Evolutionary conservation across 768 basidiomycete species (phyloP).

Genomic region (Terana coerulea): DNA sequence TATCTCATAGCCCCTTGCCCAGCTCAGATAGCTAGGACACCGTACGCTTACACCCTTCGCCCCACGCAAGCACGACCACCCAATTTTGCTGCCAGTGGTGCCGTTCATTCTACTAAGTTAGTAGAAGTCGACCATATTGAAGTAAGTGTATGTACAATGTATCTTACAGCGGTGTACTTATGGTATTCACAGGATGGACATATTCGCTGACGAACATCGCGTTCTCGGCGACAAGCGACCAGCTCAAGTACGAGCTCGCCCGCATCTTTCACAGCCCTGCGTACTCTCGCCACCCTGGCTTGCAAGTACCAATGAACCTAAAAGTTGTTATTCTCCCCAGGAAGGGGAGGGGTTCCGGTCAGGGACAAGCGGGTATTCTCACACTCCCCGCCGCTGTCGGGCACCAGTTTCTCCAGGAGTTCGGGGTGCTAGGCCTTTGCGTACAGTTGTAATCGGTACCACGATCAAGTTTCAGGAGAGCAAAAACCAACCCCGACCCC

Average conservation of each 20-base stretch:
- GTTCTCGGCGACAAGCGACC: not conserved
- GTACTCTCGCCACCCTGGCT: slow-evolving; percentile 4
- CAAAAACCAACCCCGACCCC: slow-evolving; percentile 14
- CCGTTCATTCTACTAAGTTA: too few species aligned
- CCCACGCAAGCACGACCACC: too few species aligned
- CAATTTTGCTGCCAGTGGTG: too few species aligned
- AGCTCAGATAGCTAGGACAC: too few species aligned
- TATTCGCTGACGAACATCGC: slow-evolving; percentile 13
- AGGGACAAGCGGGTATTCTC: slow-evolving; percentile 9
- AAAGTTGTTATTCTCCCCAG: slow-evolving; percentile 3
- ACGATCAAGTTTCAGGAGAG: slow-evolving; percentile 23
- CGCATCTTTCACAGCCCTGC: slow-evolving; percentile 7
- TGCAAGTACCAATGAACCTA: slow-evolving; percentile 10
- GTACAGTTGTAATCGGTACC: slow-evolving; percentile 19
- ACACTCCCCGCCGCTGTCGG: slow-evolving; percentile 12
- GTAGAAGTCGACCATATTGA: too few species aligned
- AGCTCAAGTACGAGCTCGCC: slow-evolving; percentile 11
- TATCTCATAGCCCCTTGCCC: too few species aligned
- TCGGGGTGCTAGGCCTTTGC: slow-evolving; percentile 6
- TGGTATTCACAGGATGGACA: slow-evolving; percentile 10
- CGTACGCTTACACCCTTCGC: too few species aligned
- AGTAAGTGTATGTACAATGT: not conserved
- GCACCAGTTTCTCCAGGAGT: slow-evolving; percentile 13
- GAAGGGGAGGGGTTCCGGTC: not conserved
- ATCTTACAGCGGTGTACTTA: not conserved